phyloP scores from a whole-genome alignment of 2,329 filamentous ascomycete species.

The Paraphaeosphaeria sporulosa region DNA sequence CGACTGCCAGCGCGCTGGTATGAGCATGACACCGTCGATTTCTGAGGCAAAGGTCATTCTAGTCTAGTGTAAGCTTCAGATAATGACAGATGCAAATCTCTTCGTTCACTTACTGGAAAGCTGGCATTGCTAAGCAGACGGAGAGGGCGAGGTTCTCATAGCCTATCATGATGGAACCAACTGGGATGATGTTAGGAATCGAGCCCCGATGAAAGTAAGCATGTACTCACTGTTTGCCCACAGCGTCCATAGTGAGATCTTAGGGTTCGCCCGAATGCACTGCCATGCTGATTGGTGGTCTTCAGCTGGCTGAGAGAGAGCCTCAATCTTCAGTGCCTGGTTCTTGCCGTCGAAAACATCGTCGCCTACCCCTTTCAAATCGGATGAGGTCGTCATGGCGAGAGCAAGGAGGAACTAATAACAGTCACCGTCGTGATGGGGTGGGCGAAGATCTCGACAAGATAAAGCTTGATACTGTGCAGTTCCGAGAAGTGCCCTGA shows the following conservation, averaged over 20 bases:
- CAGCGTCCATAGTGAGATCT: neutral
- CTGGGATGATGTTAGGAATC: neutral
- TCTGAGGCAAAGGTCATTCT: conserved; percentile 6
- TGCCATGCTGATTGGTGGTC: neutral
- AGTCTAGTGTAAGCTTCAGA: neutral
- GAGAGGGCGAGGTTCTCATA: conserved; percentile 7
- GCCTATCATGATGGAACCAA: conserved; percentile 1
- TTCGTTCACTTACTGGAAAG: neutral
- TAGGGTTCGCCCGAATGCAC: neutral
- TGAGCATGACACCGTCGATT: conserved; percentile 22
- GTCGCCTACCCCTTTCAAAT: no score
- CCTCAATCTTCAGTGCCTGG: no score
- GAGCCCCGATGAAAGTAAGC: neutral
- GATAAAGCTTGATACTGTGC: no score
- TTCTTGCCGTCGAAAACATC: no score
- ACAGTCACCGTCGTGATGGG: no score
- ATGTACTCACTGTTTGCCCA: neutral
- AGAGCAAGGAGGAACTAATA: no score
- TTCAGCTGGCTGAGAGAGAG: no score
- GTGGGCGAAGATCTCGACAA: no score
- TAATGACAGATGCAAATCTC: neutral
- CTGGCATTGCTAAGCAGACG: conserved; percentile 4
- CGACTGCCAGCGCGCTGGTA: conserved; percentile 49
- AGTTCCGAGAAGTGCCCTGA: no score
- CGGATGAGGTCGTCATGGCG: no score